Base-by-base conservation (phyloP, 2,329 filamentous ascomycete genomes). In the Elsinoe arachidis region DNA sequence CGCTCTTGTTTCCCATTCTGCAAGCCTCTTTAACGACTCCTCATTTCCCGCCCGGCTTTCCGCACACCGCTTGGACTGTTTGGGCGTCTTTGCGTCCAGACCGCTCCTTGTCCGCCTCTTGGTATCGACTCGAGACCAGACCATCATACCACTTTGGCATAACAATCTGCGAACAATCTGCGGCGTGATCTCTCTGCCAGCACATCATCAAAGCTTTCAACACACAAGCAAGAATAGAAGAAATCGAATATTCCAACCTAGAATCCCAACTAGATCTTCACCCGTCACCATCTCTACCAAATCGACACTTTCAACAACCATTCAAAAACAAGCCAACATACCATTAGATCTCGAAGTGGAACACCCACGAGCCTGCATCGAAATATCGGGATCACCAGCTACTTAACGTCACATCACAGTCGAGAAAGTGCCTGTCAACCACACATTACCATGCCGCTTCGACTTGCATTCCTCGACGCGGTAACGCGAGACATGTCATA, bases 401-500 rank as follows among this genome's bases (percentile, higher is more conserved):
- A n/a, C n/a, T n/a, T n/a, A n/a, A n/a, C n/a, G 26, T 2, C 26
- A 30, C 9, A 3, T 26, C 23, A 26, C 23, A 26, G 3, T 26
- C 23, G 23, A 26, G 23, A 26, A 26, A 26, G 23, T 30, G 26
- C 26, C 7, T 7, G 5, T 30, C 26, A 30, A 5, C 9, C 5
- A 30, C 7, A 30, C 26, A 5, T 39, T 14, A 37, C 5, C 15
- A 53, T 53, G 49, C 49, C 49, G 17, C 49, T 53, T 19, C 49
- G 49, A 17, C 30, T 53, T 12, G 15, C 49, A 15, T 21, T 53
- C 10, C 35, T 53, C 49, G 49, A 53, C n/a, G 49, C 49, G 15
- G 49, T 53, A 9, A 53, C 49, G 11, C 49, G 49, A n/a, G 49
- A 53, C 49, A 53, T 53, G 49, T 39, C 49, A 33, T 53, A 53